Percentiles rank a stretch among this genome's conserved stretches.
These are phyloP conservation scores for Pisolithus microcarpus DNA, from an alignment of 768 basidiomycete species.

Conservation along the genomic window DNA sequence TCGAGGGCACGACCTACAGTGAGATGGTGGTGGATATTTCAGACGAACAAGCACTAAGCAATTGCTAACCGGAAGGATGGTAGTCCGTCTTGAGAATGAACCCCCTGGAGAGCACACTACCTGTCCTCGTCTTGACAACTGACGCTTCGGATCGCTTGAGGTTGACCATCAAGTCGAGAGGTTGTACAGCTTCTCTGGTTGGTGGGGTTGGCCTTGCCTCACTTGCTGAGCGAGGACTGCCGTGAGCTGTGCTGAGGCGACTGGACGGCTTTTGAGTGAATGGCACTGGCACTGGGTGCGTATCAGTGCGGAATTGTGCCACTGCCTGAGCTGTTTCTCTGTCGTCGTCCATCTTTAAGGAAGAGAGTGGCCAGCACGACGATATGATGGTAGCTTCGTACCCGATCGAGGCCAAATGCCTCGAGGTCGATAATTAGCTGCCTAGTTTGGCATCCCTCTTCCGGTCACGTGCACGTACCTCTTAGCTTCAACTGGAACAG, in stretches of 20 bases:
- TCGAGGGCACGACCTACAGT: constrained; percentile 74
- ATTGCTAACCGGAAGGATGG: constrained; percentile 61
- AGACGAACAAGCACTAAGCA: neutral
- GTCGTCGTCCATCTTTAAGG: neutral
- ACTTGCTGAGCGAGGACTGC: neutral
- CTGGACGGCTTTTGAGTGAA: constrained; percentile 5
- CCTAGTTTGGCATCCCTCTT: neutral
- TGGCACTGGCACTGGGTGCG: constrained; percentile 9
- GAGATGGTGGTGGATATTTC: constrained; percentile 3
- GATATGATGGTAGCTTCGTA: neutral
- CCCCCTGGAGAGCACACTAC: constrained; percentile 79
- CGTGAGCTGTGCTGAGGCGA: constrained; percentile 2
- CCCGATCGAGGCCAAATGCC: neutral
- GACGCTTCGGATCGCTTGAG: constrained; percentile 62
- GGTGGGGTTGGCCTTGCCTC: constrained; percentile 1
- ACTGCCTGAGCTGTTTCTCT: neutral
- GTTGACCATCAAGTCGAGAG: constrained; percentile 55
- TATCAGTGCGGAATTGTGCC: neutral
- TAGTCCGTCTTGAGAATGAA: constrained; percentile 95
- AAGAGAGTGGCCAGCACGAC: neutral
- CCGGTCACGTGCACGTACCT: no score
- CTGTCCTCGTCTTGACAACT: constrained; percentile 75
- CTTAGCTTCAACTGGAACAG: no score
- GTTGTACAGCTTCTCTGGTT: constrained; percentile 12
- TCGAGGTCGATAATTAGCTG: neutral